A percentile compares a stretch with the other conserved stretches of the same genome.
Conservation (phyloP, 2,329 filamentous ascomycete species). For the Hypoxylon sp. region DNA sequence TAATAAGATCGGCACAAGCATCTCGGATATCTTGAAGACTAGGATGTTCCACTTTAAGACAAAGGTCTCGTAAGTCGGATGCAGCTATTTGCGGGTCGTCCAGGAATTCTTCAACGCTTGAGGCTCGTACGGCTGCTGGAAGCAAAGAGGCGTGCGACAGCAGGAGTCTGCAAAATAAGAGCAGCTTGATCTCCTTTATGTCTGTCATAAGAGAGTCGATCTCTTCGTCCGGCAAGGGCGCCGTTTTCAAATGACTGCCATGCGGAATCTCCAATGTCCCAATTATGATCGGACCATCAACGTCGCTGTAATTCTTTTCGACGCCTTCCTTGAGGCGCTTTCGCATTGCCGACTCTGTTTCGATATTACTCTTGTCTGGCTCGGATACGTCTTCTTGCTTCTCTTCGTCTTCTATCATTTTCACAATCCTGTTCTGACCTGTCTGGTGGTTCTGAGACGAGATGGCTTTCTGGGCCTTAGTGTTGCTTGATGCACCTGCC, state of each 20-base stretch:
- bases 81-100: conserved; percentile 58
- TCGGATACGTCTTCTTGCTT: conserved; percentile 41
- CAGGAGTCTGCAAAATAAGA: conserved; percentile 64
- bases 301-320: conserved; percentile 53
- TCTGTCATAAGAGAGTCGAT: conserved; percentile 60
- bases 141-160: conserved; percentile 62
- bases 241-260: conserved; percentile 53
- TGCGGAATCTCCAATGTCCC: conserved; percentile 54
- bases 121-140: conserved; percentile 60
- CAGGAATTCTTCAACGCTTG: conserved; percentile 63
- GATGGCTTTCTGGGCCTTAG: conserved; percentile 12
- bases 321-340: conserved; percentile 59
- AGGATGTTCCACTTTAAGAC: conserved; percentile 63
- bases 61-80: conserved; percentile 62
- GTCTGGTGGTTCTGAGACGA: background rate
- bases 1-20: conserved; percentile 64
- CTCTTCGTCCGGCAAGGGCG: conserved; percentile 60
- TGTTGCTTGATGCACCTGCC: conserved; percentile 9
- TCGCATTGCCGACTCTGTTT: conserved; percentile 59
- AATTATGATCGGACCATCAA: conserved; percentile 54
- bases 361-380: conserved; percentile 59
- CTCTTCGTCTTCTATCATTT: conserved; percentile 36
- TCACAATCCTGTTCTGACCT: conserved; percentile 44
- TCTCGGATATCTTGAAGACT: conserved; percentile 65
- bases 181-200: conserved; percentile 64